Evolutionary conservation across 805 yeast genomes (phyloP).

Genomic region (Starmerella apis): DNA sequence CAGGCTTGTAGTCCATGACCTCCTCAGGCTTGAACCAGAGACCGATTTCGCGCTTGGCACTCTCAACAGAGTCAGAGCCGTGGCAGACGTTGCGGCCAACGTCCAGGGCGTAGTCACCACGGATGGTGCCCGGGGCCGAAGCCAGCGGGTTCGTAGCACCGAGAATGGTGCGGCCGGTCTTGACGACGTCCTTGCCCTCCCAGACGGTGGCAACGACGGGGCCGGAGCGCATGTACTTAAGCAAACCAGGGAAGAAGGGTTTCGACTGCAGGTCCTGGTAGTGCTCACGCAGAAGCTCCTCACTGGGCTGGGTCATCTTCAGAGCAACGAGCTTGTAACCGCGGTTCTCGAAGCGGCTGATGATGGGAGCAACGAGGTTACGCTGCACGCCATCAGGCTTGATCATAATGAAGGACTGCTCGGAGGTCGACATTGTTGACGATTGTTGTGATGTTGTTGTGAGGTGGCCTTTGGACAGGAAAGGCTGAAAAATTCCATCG

Average conservation of each 20-base stretch:
- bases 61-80: constrained; percentile 99
- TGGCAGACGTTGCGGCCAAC: constrained; percentile 99
- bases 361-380: constrained; percentile 82
- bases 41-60: constrained; percentile 88
- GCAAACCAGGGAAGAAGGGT: constrained; percentile 96
- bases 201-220: constrained; percentile 98
- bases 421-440: constrained; percentile 25
- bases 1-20: constrained; percentile 81
- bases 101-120: constrained; percentile 98
- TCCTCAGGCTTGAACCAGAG: constrained; percentile 99
- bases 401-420: constrained; percentile 30
- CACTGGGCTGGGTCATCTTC: constrained; percentile 81
- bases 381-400: constrained; percentile 99
- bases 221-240: constrained; percentile 94
- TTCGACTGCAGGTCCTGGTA: constrained; percentile 90
- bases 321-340: constrained; percentile 96
- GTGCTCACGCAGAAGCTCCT: constrained; percentile 79
- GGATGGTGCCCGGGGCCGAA: constrained; percentile 98
- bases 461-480: background rate
- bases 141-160: constrained; percentile 99
- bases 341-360: constrained; percentile 90
- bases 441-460: background rate
- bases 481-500: background rate
- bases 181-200: constrained; percentile 99
- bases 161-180: constrained; percentile 92